Evolutionary conservation across 441 rosid species (phyloP).

Genomic region (Daphne laureola): DNA sequence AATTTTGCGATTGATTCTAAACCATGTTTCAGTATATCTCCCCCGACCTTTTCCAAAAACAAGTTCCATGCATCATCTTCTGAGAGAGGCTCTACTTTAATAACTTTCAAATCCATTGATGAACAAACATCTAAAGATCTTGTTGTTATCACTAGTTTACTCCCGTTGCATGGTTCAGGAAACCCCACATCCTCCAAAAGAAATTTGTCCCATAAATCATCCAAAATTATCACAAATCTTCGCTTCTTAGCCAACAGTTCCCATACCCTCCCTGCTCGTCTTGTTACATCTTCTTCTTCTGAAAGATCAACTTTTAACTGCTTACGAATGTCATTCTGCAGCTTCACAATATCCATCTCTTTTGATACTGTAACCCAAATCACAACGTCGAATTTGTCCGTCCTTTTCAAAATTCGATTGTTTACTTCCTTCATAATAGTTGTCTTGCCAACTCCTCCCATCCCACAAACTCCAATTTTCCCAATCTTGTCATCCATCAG

Average conservation of each 20-base stretch:
- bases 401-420: constrained; percentile 1
- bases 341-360: constrained; percentile 2
- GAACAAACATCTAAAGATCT: not conserved
- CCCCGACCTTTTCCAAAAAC: constrained; percentile 1
- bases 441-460: constrained; percentile 14
- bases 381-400: constrained; percentile 3
- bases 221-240: not conserved
- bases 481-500: constrained; percentile 3
- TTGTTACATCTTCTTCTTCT: not conserved
- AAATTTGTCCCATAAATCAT: not conserved
- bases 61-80: constrained; percentile 1
- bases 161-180: not conserved
- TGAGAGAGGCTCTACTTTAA: not conserved
- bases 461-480: constrained; percentile 7
- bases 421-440: constrained; percentile 12
- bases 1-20: not conserved
- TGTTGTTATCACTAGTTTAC: not conserved
- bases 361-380: constrained; percentile 12
- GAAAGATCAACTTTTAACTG: not conserved
- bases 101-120: not conserved
- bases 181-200: not conserved
- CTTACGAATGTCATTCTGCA: constrained; percentile 8
- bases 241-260: not conserved
- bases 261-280: not conserved
- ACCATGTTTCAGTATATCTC: not conserved